Percentiles rank a stretch among this genome's conserved stretches.
phyloP scores from a whole-genome alignment of 106 monocot genomes.

The Phalaenopsis aphrodite region DNA sequence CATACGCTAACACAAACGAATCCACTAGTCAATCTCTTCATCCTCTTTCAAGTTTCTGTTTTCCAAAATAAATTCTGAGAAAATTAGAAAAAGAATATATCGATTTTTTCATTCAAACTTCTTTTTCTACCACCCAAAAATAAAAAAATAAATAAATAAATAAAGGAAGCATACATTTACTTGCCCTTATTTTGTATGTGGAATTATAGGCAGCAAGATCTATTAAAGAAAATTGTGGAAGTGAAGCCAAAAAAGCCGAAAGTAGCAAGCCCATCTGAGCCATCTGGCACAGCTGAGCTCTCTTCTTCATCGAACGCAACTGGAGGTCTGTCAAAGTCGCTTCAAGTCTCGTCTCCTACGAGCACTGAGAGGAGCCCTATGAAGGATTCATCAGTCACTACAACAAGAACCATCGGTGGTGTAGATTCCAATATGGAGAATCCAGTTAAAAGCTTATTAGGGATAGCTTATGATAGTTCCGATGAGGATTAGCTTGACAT shows the following conservation, averaged over 20 bases:
- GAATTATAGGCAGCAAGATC: conserved; percentile 76
- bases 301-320: neutral
- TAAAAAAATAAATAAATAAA: too few relatives aligned
- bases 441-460: conserved; percentile 19
- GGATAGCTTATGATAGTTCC: conserved; percentile 26
- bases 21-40: too few relatives aligned
- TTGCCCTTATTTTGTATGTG: neutral
- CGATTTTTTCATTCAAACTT: too few relatives aligned
- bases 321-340: too few relatives aligned
- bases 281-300: neutral
- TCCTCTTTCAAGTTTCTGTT: too few relatives aligned
- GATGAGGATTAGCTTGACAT: conserved; percentile 15
- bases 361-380: neutral
- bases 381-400: neutral
- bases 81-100: too few relatives aligned
- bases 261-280: conserved; percentile 32
- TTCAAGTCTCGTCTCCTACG: neutral
- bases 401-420: neutral
- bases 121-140: too few relatives aligned
- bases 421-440: conserved; percentile 14
- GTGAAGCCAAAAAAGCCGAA: conserved; percentile 67
- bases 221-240: conserved; percentile 82
- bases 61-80: too few relatives aligned
- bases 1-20: too few relatives aligned
- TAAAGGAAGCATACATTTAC: too few relatives aligned